These are phyloP conservation scores for Erodium maritimum DNA, from an alignment of 345 rosid genomes.

Conservation along the genomic window DNA sequence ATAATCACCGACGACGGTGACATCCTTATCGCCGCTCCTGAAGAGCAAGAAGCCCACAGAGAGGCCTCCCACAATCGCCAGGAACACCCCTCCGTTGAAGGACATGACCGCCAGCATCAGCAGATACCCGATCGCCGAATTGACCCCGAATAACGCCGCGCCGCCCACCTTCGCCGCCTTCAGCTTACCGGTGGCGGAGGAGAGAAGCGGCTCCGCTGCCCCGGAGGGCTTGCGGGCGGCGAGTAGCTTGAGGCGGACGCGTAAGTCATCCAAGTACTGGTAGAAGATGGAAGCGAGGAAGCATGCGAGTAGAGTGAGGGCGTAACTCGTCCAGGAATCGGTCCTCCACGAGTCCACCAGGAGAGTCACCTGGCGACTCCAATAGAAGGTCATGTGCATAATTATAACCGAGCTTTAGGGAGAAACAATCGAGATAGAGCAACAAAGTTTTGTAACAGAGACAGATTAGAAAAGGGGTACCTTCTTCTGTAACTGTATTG, in stretches of 20 bases:
- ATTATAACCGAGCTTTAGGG: conserved; percentile 22
- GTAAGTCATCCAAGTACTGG: conserved; percentile 54
- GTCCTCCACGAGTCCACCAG: conserved; percentile 62
- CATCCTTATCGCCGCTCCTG: conserved; percentile 27
- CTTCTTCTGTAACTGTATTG: too few species aligned
- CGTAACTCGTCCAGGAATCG: conserved; percentile 45
- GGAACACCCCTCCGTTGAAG: conserved; percentile 74
- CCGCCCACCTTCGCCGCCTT: neutral
- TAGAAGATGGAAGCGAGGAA: conserved; percentile 46
- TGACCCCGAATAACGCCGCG: conserved; percentile 20
- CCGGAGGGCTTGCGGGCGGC: conserved; percentile 2
- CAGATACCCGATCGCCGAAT: conserved; percentile 62
- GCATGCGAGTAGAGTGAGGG: conserved; percentile 57
- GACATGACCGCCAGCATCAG: conserved; percentile 81
- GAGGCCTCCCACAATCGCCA: conserved; percentile 56
- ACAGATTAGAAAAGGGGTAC: too few species aligned
- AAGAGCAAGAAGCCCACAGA: conserved; percentile 48
- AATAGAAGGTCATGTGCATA: conserved; percentile 97
- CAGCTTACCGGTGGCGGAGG: conserved; percentile 1
- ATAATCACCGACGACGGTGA: conserved; percentile 18
- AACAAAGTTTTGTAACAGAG: neutral
- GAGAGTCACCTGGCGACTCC: conserved; percentile 62
- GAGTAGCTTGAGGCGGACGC: conserved; percentile 30
- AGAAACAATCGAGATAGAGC: neutral
- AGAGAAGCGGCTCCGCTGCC: neutral